Evolutionary conservation across 1,139 yeast genomes (phyloP).

Genomic region (Protomyces arabidopsidicola): DNA sequence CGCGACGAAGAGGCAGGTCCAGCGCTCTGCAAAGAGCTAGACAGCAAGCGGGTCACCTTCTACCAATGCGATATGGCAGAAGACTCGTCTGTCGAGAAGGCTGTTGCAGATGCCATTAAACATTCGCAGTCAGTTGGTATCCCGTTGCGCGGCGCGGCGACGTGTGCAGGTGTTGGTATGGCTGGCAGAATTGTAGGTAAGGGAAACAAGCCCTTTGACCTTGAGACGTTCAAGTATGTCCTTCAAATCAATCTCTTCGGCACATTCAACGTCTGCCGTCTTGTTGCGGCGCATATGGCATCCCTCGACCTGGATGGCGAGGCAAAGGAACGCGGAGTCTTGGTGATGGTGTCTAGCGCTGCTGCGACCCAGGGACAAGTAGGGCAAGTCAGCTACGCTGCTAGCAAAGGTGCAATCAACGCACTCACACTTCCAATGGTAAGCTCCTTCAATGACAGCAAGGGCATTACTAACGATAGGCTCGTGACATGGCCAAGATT

Average conservation of each 20-base stretch:
- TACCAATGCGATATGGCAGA: conserved; percentile 31
- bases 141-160: conserved; percentile 31
- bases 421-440: conserved; percentile 53
- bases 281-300: conserved; percentile 31
- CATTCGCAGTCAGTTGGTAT: conserved; percentile 25
- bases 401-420: conserved; percentile 44
- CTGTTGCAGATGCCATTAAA: conserved; percentile 26
- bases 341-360: conserved; percentile 31
- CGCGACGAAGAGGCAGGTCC: conserved; percentile 28
- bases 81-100: conserved; percentile 18
- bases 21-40: conserved; percentile 5
- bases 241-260: conserved; percentile 31
- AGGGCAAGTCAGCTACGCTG: conserved; percentile 43
- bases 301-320: conserved; percentile 13
- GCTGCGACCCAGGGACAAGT: conserved; percentile 32
- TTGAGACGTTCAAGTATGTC: conserved; percentile 30
- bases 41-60: conserved; percentile 15
- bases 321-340: conserved; percentile 31
- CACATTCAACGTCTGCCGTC: conserved; percentile 28
- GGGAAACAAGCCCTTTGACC: conserved; percentile 29
- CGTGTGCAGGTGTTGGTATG: conserved; percentile 32
- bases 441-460: neutral
- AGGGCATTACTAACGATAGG: conserved; percentile 37
- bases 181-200: conserved; percentile 29
- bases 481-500: conserved; percentile 62